phyloP scores from a whole-genome alignment of 306 rosid genomes.

The Cucumis sativus region Cucumber_9930_V3 NC_026661.2:2160501-2161000 shows the following conservation, averaged over 20 bases:
- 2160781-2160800: neutral
- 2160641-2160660: constrained; percentile 38
- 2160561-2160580: constrained; percentile 14
- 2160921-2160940: neutral
- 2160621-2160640: neutral
- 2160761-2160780: neutral
- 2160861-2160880: neutral
- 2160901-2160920: neutral
- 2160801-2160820: neutral
- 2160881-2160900: neutral
- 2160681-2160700: neutral
- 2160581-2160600: neutral
- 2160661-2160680: constrained; percentile 12
- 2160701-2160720: neutral
- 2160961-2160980: neutral
- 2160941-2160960: neutral
- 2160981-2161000: neutral
- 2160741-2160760: too few species aligned
- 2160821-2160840: neutral
- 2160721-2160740: too few species aligned
- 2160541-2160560: constrained; percentile 46
- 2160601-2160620: neutral
- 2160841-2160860: neutral
- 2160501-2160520: neutral
- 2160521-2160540: constrained; percentile 21